These are phyloP conservation scores for Pleochaeta shiraiana DNA, from an alignment of 2,329 filamentous ascomycete genomes.

Conservation along the genomic window DNA sequence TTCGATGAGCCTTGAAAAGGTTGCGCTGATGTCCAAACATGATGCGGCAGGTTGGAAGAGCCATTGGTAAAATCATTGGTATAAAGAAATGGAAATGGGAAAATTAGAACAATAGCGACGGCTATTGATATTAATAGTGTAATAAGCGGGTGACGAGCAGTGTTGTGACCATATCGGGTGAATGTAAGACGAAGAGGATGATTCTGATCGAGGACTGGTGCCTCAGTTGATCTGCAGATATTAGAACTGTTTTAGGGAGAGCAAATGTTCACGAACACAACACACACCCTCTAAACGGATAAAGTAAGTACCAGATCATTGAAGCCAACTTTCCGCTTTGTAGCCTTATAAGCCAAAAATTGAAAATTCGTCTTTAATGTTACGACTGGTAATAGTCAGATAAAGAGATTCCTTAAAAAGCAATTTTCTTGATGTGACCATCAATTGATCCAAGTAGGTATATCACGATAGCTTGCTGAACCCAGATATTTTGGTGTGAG, in stretches of 20 bases:
- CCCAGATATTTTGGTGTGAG: not conserved
- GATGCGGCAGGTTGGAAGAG: conserved; percentile 48
- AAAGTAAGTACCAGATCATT: conserved; percentile 60
- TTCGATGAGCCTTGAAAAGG: conserved; percentile 31
- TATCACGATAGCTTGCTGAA: not conserved
- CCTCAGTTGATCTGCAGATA: conserved; percentile 43
- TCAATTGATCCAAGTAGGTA: not conserved
- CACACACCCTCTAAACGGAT: conserved; percentile 51
- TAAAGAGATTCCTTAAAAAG: not conserved
- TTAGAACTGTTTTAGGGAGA: not conserved
- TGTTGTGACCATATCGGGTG: conserved; percentile 45
- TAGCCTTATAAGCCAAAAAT: conserved; percentile 9
- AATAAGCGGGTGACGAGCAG: conserved; percentile 50
- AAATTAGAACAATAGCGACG: conserved; percentile 46
- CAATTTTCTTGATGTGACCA: not conserved
- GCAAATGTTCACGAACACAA: not conserved
- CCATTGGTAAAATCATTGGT: conserved; percentile 49
- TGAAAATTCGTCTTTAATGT: conserved; percentile 5
- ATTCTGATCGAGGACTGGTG: conserved; percentile 37
- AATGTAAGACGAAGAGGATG: conserved; percentile 45
- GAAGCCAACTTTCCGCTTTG: conserved; percentile 9
- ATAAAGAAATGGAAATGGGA: conserved; percentile 55
- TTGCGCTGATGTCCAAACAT: conserved; percentile 61
- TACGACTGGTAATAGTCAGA: not conserved
- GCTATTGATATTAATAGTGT: conserved; percentile 55